phyloP scores from a whole-genome alignment of 805 yeast genomes.

The Metahyphopichia silvanorum region DNA sequence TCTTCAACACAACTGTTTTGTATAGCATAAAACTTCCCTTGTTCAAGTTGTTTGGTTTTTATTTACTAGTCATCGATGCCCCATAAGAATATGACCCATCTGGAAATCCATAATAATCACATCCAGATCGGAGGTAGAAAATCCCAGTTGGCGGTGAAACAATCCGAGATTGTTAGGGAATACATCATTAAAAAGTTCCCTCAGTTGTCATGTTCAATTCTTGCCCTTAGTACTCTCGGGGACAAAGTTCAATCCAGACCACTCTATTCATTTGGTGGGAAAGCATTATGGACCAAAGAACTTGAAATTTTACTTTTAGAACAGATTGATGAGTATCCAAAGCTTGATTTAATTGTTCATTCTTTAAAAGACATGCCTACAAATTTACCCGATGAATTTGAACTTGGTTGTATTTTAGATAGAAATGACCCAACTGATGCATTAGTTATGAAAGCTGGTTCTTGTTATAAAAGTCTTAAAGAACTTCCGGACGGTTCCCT shows the following conservation, averaged over 20 bases:
- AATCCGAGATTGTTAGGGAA: slow-evolving; percentile 70
- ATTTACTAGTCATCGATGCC: too few species aligned
- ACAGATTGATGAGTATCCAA: slow-evolving; percentile 57
- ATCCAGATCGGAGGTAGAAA: slow-evolving; percentile 82
- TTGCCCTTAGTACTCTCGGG: slow-evolving; percentile 83
- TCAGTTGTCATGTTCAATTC: slow-evolving; percentile 64
- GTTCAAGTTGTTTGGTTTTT: too few species aligned
- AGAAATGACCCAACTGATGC: slow-evolving; percentile 96
- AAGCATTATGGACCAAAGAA: slow-evolving; percentile 94
- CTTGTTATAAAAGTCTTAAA: slow-evolving; percentile 57
- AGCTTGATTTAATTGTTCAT: slow-evolving; percentile 87
- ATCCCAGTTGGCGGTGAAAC: slow-evolving; percentile 83
- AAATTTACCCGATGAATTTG: slow-evolving; percentile 81
- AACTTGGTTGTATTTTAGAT: slow-evolving; percentile 78
- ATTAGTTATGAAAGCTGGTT: slow-evolving; percentile 64
- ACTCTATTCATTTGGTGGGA: slow-evolving; percentile 92
- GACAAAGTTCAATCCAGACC: slow-evolving; percentile 86
- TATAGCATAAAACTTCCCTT: too few species aligned
- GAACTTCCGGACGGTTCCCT: slow-evolving; percentile 84
- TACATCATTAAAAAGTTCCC: slow-evolving; percentile 60
- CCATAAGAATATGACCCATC: slow-evolving; percentile 1
- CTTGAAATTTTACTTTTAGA: slow-evolving; percentile 73
- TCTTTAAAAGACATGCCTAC: slow-evolving; percentile 95
- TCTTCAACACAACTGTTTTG: too few species aligned
- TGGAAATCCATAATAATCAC: slow-evolving; percentile 24